These are phyloP conservation scores for Middelhovenomyces tepae DNA, from an alignment of 805 yeast species.

Conservation along the genomic window DNA sequence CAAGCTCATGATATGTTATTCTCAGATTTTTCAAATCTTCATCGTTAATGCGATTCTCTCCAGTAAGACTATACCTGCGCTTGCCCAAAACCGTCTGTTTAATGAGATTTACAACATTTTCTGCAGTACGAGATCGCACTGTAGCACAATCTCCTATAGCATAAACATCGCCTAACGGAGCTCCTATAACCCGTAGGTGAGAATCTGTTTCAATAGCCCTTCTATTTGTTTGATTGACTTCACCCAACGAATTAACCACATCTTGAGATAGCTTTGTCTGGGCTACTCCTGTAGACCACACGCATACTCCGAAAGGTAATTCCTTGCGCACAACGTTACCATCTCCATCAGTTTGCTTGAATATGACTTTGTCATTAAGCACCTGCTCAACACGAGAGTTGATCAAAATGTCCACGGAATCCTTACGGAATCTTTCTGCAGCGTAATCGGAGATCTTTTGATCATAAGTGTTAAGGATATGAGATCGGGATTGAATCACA, in stretches of 20 bases:
- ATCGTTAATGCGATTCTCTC: conserved; percentile 29
- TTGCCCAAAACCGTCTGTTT: conserved; percentile 17
- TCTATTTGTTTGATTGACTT: conserved; percentile 44
- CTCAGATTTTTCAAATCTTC: conserved; percentile 43
- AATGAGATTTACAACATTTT: conserved; percentile 44
- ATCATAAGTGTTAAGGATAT: conserved; percentile 61
- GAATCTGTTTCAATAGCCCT: conserved; percentile 72
- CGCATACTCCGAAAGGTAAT: conserved; percentile 57
- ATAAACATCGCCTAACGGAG: conserved; percentile 49
- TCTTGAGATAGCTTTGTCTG: conserved; percentile 55
- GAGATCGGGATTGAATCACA: conserved; percentile 59
- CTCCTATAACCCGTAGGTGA: conserved; percentile 61
- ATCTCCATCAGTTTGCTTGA: conserved; percentile 38
- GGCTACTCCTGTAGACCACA: conserved; percentile 74
- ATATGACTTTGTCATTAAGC: conserved; percentile 47
- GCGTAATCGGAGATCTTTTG: conserved; percentile 58
- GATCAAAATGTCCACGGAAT: conserved; percentile 52
- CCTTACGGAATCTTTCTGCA: conserved; percentile 52
- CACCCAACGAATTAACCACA: conserved; percentile 39
- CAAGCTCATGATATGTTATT: conserved; percentile 41
- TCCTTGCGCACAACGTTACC: conserved; percentile 33
- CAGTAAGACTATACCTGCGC: conserved; percentile 14
- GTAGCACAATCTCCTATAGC: conserved; percentile 71
- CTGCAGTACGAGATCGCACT: conserved; percentile 50
- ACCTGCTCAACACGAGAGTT: conserved; percentile 57